These are phyloP conservation scores for Plectosphaerella cucumerina DNA, from an alignment of 2,329 filamentous ascomycete species.

Conservation along the genomic window DNA sequence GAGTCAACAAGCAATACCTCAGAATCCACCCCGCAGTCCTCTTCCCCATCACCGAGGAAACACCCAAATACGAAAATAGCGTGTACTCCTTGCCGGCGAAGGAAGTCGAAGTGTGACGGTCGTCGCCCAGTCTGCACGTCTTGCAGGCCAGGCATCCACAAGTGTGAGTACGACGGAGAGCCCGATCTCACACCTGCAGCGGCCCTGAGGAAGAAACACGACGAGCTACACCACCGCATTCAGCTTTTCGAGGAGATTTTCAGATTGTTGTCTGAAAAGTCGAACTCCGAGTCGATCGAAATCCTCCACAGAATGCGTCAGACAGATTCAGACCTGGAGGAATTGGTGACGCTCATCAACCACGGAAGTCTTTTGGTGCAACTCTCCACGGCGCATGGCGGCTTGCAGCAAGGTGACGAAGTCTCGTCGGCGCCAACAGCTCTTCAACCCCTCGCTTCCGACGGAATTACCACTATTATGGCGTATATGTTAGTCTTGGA, in stretches of 20 bases:
- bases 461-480: too few relatives aligned
- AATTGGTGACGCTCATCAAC: conserved; percentile 11
- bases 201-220: conserved; percentile 9
- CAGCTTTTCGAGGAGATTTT: conserved; percentile 11
- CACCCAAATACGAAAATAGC: conserved; percentile 12
- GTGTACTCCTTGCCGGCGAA: conserved; percentile 11
- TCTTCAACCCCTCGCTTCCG: too few relatives aligned
- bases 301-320: conserved; percentile 10
- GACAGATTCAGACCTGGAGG: conserved; percentile 7
- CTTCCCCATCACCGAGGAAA: conserved; percentile 5
- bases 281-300: conserved; percentile 10
- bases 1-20: neutral
- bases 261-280: conserved; percentile 6
- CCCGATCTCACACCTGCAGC: conserved; percentile 12
- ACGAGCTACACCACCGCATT: conserved; percentile 9
- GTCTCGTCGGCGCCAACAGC: too few relatives aligned
- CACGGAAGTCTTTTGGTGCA: conserved; percentile 7
- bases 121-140: conserved; percentile 11
- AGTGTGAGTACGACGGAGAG: conserved; percentile 12
- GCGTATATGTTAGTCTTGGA: too few relatives aligned
- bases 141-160: conserved; percentile 4
- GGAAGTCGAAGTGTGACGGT: conserved; percentile 13
- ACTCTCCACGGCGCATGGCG: neutral
- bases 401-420: too few relatives aligned
- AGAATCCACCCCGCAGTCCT: neutral